Evolutionary conservation across 2,329 filamentous ascomycete species (phyloP).

Genomic region (Calonectria hongkongensis): DNA sequence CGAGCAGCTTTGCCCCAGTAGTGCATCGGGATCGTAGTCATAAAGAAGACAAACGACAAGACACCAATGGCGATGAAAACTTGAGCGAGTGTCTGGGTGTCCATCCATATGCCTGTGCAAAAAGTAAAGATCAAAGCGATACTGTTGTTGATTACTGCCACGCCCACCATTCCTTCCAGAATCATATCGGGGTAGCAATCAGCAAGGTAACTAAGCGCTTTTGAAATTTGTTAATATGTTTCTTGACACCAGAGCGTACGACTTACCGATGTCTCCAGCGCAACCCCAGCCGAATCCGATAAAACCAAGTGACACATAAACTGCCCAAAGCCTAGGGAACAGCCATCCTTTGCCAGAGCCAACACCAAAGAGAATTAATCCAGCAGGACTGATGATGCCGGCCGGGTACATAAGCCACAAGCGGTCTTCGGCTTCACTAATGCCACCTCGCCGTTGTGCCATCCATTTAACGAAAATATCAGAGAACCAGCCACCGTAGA

Average conservation of each 20-base stretch:
- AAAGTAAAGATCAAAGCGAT: slow-evolving; percentile 39
- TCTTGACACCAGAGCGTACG: background rate
- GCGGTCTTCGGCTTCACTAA: slow-evolving; percentile 36
- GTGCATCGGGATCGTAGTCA: slow-evolving; percentile 34
- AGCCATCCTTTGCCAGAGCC: slow-evolving; percentile 37
- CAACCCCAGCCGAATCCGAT: slow-evolving; percentile 40
- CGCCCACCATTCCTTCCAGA: slow-evolving; percentile 37
- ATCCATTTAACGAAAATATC: slow-evolving; percentile 35
- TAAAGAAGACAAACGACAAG: slow-evolving; percentile 35
- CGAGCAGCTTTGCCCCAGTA: slow-evolving; percentile 33
- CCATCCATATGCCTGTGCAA: slow-evolving; percentile 39
- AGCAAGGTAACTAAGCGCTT: slow-evolving; percentile 32
- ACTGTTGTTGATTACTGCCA: slow-evolving; percentile 39
- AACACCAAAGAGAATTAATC: slow-evolving; percentile 33
- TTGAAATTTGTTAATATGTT: background rate
- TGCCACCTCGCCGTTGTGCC: slow-evolving; percentile 29
- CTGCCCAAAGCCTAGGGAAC: slow-evolving; percentile 33
- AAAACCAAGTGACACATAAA: slow-evolving; percentile 33
- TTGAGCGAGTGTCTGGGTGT: slow-evolving; percentile 34
- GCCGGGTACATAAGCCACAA: slow-evolving; percentile 38
- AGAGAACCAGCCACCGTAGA: slow-evolving; percentile 36
- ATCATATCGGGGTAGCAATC: slow-evolving; percentile 41
- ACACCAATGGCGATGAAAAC: slow-evolving; percentile 36
- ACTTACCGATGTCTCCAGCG: slow-evolving; percentile 37
- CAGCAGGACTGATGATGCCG: slow-evolving; percentile 31